Evolutionary conservation across 73 alveolate species (phyloP).

Genomic region (Paramecium bursaria): DNA sequence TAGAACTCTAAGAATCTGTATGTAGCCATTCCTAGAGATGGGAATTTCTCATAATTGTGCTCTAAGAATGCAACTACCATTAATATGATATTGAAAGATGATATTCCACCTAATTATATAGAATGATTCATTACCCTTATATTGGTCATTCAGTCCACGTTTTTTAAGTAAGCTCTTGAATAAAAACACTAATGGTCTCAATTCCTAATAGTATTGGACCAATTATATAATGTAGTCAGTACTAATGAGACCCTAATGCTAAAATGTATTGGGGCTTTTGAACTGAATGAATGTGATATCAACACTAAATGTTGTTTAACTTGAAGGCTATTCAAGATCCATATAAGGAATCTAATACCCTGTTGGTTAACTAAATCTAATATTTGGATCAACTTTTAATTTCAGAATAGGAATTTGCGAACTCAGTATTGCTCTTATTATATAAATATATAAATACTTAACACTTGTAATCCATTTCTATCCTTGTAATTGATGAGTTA

Average conservation of each 20-base stretch:
- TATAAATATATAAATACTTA: not conserved
- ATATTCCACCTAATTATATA: conserved; percentile 1
- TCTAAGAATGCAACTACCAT: conserved; percentile 54
- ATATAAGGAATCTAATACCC: not conserved
- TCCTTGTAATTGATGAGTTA: conserved; percentile 40
- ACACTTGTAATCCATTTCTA: conserved; percentile 61
- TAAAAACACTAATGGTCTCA: conserved; percentile 6
- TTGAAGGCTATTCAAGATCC: not conserved
- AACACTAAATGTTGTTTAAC: conserved; percentile 9
- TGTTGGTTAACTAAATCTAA: not conserved
- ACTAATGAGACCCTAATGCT: conserved; percentile 55
- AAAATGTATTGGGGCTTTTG: conserved; percentile 45
- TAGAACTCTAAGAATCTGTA: conserved; percentile 36
- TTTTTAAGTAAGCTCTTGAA: conserved; percentile 31
- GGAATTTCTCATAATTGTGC: not conserved
- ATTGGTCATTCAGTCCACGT: conserved; percentile 44
- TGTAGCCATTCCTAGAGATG: conserved; percentile 44
- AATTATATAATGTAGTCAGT: conserved; percentile 62
- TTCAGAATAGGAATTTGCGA: conserved; percentile 23
- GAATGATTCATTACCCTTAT: not conserved
- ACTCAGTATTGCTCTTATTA: not conserved
- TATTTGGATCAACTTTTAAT: conserved; percentile 49
- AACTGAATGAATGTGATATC: conserved; percentile 61
- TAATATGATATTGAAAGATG: conserved; percentile 25
- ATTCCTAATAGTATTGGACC: conserved; percentile 41